A percentile compares a stretch with the other conserved stretches of the same genome.
phyloP scores from a whole-genome alignment of 345 rosid genomes.

The Citrus reticulata region DNA sequence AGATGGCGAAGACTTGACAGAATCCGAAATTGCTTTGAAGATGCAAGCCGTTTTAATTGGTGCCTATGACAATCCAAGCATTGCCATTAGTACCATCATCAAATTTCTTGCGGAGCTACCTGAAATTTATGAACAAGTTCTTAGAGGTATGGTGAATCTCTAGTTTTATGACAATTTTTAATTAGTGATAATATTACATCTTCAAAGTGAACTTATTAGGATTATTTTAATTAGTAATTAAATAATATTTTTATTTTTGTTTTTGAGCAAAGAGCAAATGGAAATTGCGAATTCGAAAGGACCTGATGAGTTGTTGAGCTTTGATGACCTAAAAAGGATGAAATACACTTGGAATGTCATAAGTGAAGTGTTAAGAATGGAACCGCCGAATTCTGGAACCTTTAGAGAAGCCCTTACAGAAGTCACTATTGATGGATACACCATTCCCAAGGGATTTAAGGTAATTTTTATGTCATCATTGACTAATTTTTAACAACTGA shows the following conservation, averaged over 20 bases:
- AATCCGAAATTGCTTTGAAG: neutral
- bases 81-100: slow-evolving; percentile 2
- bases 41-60: neutral
- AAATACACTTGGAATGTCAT: neutral
- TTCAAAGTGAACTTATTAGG: neutral
- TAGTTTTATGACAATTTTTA: neutral
- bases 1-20: neutral
- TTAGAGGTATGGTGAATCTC: neutral
- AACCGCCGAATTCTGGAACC: slow-evolving; percentile 1
- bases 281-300: slow-evolving; percentile 9
- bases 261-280: neutral
- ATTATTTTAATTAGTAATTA: neutral
- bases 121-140: slow-evolving; percentile 8
- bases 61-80: slow-evolving; percentile 17
- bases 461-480: neutral
- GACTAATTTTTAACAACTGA: too few species aligned
- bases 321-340: neutral
- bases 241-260: neutral
- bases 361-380: neutral
- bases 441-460: slow-evolving; percentile 20
- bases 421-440: neutral
- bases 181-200: too few species aligned
- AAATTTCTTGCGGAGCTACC: slow-evolving; percentile 16
- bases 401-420: slow-evolving; percentile 20
- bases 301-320: slow-evolving; percentile 4